phyloP scores from a whole-genome alignment of 2,329 filamentous ascomycete genomes.

The Cladosporium sp. region DNA sequence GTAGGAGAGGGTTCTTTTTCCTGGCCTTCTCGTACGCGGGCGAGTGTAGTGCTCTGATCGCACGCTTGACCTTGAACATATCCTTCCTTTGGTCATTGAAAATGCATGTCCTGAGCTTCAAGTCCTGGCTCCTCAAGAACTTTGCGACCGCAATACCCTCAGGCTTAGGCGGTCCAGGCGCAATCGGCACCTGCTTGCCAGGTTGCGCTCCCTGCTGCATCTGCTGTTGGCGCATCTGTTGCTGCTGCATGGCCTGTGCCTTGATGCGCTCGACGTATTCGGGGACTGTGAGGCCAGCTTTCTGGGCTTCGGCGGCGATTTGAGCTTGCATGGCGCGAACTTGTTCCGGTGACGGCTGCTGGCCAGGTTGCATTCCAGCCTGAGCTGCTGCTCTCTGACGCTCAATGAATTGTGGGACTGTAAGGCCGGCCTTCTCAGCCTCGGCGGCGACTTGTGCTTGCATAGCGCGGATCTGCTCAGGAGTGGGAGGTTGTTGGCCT shows the following conservation, averaged over 20 bases:
- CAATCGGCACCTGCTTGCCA: constrained; percentile 62
- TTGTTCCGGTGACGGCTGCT: constrained; percentile 72
- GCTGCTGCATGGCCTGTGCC: constrained; percentile 52
- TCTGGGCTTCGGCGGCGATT: constrained; percentile 75
- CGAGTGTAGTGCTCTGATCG: constrained; percentile 82
- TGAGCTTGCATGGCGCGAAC: constrained; percentile 79
- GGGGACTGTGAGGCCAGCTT: constrained; percentile 77
- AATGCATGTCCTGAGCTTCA: constrained; percentile 88
- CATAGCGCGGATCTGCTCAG: constrained; percentile 81
- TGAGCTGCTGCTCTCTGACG: constrained; percentile 46
- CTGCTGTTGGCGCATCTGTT: constrained; percentile 47
- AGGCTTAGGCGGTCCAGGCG: constrained; percentile 78
- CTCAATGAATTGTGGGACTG: constrained; percentile 75
- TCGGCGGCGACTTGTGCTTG: constrained; percentile 77
- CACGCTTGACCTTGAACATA: constrained; percentile 98
- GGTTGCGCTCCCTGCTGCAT: constrained; percentile 36
- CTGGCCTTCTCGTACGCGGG: constrained; percentile 84
- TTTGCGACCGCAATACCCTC: constrained; percentile 83
- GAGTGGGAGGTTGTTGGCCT: constrained; percentile 58
- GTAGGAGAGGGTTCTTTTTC: constrained; percentile 84
- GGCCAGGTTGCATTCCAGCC: constrained; percentile 11
- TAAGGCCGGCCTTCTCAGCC: constrained; percentile 78
- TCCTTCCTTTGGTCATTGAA: constrained; percentile 95
- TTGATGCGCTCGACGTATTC: constrained; percentile 66
- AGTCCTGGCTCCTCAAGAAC: constrained; percentile 75